Base-by-base conservation (phyloP, 768 basidiomycete species). In the Pleurotus salmoneostramineus region DNA sequence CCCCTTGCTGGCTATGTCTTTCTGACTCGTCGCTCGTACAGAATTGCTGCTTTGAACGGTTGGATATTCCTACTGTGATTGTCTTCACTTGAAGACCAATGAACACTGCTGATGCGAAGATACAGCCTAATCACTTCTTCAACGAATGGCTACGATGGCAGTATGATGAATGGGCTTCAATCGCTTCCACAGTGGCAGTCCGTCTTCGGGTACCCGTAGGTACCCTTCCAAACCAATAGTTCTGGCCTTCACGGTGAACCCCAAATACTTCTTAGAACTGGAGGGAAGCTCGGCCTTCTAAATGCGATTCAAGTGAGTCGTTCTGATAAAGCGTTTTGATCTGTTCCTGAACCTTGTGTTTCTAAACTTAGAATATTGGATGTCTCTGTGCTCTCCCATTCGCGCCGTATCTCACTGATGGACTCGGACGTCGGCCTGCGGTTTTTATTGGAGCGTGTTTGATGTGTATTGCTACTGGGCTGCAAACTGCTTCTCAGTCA, bases 391-490 rank as follows among this genome's bases (percentile, higher is more conserved):
- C 77, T 5, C 83, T 81, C 61, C 85, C 85, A 31, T 81, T 87
- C 66, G 74, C 83, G 0, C 83, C 85, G 0, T 85, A 86, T 64
- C 61, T 84, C 34, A 78, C 85, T 10, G 87, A 89, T 63, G 78
- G 78, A 17, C 64, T 88, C 33, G 87, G 87, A 36, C 82, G 87
- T 62, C 76, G 83, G 15, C 66, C 67, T 2, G 73, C 83, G n/a
- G 76, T 88, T 27, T 77, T 82, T 65, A 61, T 86, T 31, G 87
- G 87, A 37, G 83, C 85, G 3, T 43, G 65, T 27, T 74, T 86
- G 63, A 87, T 88, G 83, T 72, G 80, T 35, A 69, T 75, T 33
- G 87, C 77, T 11, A 83, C 80, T 4, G 79, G 77, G 42, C 32
- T 87, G 42, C 87, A 88, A 65, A 80, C 83, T 0, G 83, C 83